Conservation (phyloP, 805 yeast species). For the Saccharomycopsis babjevae region DNA sequence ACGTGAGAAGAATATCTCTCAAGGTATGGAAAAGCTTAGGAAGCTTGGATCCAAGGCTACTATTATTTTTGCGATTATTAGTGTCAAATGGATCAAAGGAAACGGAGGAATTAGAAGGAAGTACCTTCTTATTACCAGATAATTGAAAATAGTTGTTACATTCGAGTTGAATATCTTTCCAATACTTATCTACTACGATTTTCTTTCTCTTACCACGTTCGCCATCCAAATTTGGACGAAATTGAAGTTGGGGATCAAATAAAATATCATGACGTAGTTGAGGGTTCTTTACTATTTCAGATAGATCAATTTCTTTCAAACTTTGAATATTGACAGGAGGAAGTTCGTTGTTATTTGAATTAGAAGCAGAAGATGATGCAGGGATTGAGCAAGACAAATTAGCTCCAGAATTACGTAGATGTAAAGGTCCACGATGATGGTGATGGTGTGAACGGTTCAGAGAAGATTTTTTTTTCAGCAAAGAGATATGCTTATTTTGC, state of each 20-base stretch:
- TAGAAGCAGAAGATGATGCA: background rate
- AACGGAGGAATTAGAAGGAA: background rate
- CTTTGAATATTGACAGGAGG: constrained; percentile 18
- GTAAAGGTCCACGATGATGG: constrained; percentile 4
- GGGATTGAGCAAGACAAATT: background rate
- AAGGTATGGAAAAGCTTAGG: constrained; percentile 71
- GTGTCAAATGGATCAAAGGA: constrained; percentile 13
- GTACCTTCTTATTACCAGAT: constrained; percentile 15
- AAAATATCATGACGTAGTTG: constrained; percentile 87
- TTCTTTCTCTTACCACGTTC: constrained; percentile 80
- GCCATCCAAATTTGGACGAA: constrained; percentile 84
- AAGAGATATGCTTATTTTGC: background rate
- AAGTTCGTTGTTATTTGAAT: background rate
- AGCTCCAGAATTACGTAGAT: constrained; percentile 11
- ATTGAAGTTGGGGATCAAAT: constrained; percentile 85
- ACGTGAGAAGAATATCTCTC: constrained; percentile 60
- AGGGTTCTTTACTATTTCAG: constrained; percentile 83
- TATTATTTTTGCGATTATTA: constrained; percentile 9
- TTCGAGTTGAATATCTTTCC: constrained; percentile 69
- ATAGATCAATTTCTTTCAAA: constrained; percentile 75
- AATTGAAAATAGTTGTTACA: constrained; percentile 35
- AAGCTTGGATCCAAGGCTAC: constrained; percentile 29
- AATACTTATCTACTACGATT: constrained; percentile 66
- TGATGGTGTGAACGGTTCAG: constrained; percentile 4
- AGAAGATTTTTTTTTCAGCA: background rate